Percentiles rank a stretch among this genome's conserved stretches.
These are phyloP conservation scores for Backusella parvicylindrica DNA, from an alignment of 192 early-diverging fungal genomes.

Conservation along the genomic window DNA sequence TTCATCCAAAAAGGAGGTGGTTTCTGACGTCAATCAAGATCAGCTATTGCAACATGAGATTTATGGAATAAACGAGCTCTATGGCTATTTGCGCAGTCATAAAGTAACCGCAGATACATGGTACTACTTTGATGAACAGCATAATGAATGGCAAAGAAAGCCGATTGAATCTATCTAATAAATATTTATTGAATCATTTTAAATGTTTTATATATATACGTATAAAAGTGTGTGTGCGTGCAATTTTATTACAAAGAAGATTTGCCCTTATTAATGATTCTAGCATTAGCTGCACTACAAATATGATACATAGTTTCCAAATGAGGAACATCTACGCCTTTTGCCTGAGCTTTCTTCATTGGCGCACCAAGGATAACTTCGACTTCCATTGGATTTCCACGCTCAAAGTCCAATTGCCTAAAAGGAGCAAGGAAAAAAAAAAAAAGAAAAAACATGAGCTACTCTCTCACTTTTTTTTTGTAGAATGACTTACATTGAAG, in stretches of 20 bases:
- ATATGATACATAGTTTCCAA: slow-evolving; percentile 7
- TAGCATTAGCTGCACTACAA: slow-evolving; percentile 7
- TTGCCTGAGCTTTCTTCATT: slow-evolving; percentile 32
- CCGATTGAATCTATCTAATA: not conserved
- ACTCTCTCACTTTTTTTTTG: not conserved
- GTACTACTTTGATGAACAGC: slow-evolving; percentile 14
- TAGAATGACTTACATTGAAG: slow-evolving; percentile 29
- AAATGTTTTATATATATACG: not conserved
- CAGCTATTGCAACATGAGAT: slow-evolving; percentile 30
- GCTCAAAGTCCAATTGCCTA: slow-evolving; percentile 42
- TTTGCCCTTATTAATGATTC: not conserved
- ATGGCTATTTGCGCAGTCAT: slow-evolving; percentile 28
- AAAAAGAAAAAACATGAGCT: not conserved
- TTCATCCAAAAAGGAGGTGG: slow-evolving; percentile 9
- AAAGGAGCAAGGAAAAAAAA: not conserved
- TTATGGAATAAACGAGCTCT: slow-evolving; percentile 31
- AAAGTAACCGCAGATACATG: slow-evolving; percentile 20
- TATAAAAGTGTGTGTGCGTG: no score
- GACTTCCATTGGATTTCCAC: slow-evolving; percentile 37
- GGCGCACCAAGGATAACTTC: slow-evolving; percentile 39
- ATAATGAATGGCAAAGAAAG: slow-evolving; percentile 14
- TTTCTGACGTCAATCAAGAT: slow-evolving; percentile 37
- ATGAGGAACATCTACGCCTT: slow-evolving; percentile 25
- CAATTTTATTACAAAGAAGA: not conserved
- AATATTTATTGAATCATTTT: not conserved